Conservation (phyloP, 148 eudicot genomes). For the Rhododendron simsii region DNA sequence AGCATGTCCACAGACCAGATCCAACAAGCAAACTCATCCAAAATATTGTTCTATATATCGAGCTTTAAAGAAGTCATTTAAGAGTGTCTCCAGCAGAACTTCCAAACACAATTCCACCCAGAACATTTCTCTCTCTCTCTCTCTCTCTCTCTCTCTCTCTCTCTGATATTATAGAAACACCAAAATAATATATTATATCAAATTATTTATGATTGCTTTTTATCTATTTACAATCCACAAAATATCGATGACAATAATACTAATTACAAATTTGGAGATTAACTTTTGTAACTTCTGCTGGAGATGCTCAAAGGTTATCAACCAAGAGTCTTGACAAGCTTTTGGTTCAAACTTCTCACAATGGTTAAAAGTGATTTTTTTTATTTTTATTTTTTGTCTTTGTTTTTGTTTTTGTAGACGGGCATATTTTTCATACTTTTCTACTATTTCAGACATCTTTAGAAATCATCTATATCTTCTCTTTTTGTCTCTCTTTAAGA, state of each 20-base stretch:
- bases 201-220: background rate
- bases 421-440: background rate
- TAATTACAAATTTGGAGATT: background rate
- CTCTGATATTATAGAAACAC: background rate
- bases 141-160: background rate
- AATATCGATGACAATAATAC: background rate
- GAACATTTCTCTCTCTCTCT: background rate
- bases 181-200: background rate
- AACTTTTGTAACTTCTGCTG: background rate
- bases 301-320: background rate
- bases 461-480: background rate
- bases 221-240: background rate
- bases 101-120: background rate
- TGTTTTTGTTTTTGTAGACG: no score
- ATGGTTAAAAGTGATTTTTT: background rate
- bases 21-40: background rate
- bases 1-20: background rate
- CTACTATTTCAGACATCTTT: background rate
- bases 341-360: background rate
- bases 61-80: background rate
- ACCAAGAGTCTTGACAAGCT: background rate
- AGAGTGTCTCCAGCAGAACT: background rate
- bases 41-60: background rate
- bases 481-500: background rate
- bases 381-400: background rate